Evolutionary conservation across 2,329 filamentous ascomycete species (phyloP).

Genomic region (Neocucurbitaria cava): DNA sequence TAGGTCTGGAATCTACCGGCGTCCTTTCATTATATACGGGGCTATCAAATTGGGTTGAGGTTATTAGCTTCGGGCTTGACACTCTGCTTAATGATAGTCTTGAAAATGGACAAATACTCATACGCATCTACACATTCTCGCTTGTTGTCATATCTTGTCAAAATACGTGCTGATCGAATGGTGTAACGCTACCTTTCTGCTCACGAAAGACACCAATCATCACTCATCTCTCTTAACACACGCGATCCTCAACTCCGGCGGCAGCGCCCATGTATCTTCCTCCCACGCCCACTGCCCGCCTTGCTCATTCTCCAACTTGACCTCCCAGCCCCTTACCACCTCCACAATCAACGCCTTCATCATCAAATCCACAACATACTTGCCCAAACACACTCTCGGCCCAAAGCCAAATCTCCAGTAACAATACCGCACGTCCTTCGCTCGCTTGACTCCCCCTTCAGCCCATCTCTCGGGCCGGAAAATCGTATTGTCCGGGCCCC

Average conservation of each 20-base stretch:
- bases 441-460: conserved; percentile 32
- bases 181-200: neutral
- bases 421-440: conserved; percentile 43
- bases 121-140: too few species aligned
- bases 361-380: conserved; percentile 47
- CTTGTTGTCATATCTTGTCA: too few species aligned
- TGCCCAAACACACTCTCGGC: conserved; percentile 53
- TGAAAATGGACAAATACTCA: too few species aligned
- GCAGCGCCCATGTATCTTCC: conserved; percentile 6
- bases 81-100: too few species aligned
- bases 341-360: conserved; percentile 16
- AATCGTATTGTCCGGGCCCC: conserved; percentile 46
- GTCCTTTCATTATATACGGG: neutral
- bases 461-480: conserved; percentile 43
- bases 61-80: neutral
- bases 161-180: too few species aligned
- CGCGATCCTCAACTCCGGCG: conserved; percentile 7
- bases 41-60: neutral
- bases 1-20: neutral
- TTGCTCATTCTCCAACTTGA: conserved; percentile 9
- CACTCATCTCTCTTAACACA: conserved; percentile 3
- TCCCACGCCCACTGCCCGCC: conserved; percentile 4
- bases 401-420: conserved; percentile 58
- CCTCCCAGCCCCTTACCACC: conserved; percentile 6
- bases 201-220: neutral